phyloP scores from a whole-genome alignment of 352 stramenopile genomes.

The Pilasporangium apinafurcum region DNA sequence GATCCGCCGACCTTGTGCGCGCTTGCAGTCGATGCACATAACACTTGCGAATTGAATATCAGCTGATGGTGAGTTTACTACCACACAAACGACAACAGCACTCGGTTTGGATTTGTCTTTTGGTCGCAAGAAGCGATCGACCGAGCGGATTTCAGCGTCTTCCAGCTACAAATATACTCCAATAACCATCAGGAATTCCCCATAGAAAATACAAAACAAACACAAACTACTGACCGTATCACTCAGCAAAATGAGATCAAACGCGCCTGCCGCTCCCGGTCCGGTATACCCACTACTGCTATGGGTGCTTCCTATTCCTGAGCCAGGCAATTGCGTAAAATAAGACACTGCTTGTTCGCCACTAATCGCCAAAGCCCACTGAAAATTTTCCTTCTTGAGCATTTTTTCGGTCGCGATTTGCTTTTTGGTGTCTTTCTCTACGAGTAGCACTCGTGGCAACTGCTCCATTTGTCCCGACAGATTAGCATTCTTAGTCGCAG shows the following conservation, averaged over 20 bases:
- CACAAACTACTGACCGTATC: constrained; percentile 25
- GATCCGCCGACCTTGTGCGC: constrained; percentile 40
- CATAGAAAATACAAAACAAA: not conserved
- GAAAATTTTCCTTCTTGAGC: constrained; percentile 53
- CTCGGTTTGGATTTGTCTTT: constrained; percentile 22
- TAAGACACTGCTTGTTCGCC: constrained; percentile 47
- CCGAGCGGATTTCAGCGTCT: constrained; percentile 36
- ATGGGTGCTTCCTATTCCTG: not conserved
- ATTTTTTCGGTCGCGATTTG: constrained; percentile 54
- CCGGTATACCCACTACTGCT: not conserved
- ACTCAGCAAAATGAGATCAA: constrained; percentile 56
- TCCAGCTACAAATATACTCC: constrained; percentile 20
- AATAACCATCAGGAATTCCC: not conserved
- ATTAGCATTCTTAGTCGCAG: constrained; percentile 50
- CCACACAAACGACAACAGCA: constrained; percentile 34
- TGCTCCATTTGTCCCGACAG: constrained; percentile 47
- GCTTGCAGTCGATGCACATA: constrained; percentile 45
- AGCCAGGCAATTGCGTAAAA: constrained; percentile 25
- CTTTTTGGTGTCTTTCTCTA: constrained; percentile 47
- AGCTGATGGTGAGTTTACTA: constrained; percentile 24
- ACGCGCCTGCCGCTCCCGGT: constrained; percentile 33
- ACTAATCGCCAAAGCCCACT: constrained; percentile 59
- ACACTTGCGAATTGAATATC: constrained; percentile 37
- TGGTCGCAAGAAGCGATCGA: constrained; percentile 40
- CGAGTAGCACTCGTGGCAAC: constrained; percentile 53